Evolutionary conservation across 1,284 basidiomycete genomes (phyloP), one percentile per base, ranked within the genome.

Genomic region (Tremellales sp.): DNA sequence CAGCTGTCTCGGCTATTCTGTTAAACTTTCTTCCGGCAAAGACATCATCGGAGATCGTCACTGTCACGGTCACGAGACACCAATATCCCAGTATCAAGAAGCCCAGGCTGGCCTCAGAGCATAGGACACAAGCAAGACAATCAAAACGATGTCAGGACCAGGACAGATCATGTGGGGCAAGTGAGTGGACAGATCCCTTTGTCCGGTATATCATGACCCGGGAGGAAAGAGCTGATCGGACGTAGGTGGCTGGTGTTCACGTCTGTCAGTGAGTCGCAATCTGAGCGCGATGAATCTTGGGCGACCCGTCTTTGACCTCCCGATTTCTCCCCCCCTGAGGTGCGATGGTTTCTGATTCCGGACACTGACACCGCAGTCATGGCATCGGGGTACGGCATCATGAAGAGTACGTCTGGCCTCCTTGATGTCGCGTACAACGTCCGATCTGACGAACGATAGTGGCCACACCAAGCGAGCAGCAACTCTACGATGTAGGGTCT

Each of bases 401-500:
- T 58, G 40, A 36, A 26, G 2, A 36, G 55, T 53, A 40, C 8
- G 36, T 19, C 19, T 48, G 48, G 39, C 31, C 1, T 35, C 8
- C 1, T 4, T 40, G 21, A 13, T 6, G 26, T 23, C 10, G 17
- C 22, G 31, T 23, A 49, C n/a, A n/a, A 31, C 13, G 21, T 3
- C 7, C 8, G 12, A 22, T 19, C 46, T 48, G 41, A 45, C 45
- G 39, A 19, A 22, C 19, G 10, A 24, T 23, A 13, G 43, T 33
- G 42, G 43, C 33, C 42, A 39, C 37, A 39, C 72, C 72, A 13
- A 61, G 54, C 19, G 70, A 72, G 43, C 58, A 74, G 45, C 62
- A 74, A 47, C 63, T 70, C 29, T 74, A 74, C 58, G 57, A 67
- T 35, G 69, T 68, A 40, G 42, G 65, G n/a, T n/a, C n/a, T 57